Evolutionary conservation across 2,329 filamentous ascomycete genomes (phyloP).

Genomic region (Clonostachys rhizophaga): DNA sequence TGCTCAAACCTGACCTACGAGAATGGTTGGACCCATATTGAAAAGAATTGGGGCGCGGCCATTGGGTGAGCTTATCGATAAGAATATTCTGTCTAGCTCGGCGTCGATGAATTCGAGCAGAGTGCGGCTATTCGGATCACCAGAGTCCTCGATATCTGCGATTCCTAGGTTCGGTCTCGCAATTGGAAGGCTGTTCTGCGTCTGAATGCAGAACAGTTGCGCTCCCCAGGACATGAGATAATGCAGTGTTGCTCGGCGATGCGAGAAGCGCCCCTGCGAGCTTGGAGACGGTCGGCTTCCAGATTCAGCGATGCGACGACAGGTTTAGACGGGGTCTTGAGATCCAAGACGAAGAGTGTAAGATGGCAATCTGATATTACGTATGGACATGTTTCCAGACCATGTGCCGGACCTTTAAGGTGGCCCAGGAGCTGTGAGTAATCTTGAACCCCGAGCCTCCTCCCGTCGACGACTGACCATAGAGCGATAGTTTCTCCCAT

Average conservation of each 20-base stretch:
- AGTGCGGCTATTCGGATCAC: neutral
- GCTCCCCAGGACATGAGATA: neutral
- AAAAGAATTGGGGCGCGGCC: conserved; percentile 1
- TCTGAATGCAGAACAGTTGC: too few relatives aligned
- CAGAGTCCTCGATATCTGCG: neutral
- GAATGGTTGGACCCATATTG: neutral
- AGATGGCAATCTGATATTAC: too few relatives aligned
- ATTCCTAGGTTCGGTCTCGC: too few relatives aligned
- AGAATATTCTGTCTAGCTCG: neutral
- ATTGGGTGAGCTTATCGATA: conserved; percentile 1
- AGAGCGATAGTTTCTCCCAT: too few relatives aligned
- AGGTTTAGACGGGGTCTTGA: too few relatives aligned
- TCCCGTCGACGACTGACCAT: conserved; percentile 25
- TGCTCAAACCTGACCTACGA: too few relatives aligned
- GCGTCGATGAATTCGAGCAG: neutral
- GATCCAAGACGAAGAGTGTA: too few relatives aligned
- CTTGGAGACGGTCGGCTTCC: too few relatives aligned
- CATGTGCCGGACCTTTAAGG: conserved; percentile 4
- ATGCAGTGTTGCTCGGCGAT: conserved; percentile 1
- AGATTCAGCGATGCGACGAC: too few relatives aligned
- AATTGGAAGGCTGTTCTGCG: too few relatives aligned
- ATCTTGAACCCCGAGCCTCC: neutral
- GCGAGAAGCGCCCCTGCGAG: neutral
- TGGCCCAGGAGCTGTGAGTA: conserved; percentile 11
- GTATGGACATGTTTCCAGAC: too few relatives aligned